Percentiles rank a stretch among this genome's conserved stretches.
These are phyloP conservation scores for Przewalskia tangutica DNA, from an alignment of 257 asterid genomes.

Conservation along the genomic window DNA sequence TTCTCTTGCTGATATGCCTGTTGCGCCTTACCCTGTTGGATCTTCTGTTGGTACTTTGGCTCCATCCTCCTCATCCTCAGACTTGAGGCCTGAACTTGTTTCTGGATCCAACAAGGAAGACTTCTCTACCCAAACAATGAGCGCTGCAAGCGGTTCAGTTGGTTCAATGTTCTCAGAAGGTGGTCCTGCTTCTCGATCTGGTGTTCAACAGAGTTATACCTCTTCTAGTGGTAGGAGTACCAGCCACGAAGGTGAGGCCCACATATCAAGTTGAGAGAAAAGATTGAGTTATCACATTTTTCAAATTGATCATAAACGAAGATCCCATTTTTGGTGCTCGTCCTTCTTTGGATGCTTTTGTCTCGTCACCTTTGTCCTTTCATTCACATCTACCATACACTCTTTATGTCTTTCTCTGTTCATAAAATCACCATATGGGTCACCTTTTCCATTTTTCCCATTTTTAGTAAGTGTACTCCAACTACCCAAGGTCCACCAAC, in stretches of 20 bases:
- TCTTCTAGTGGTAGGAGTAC: conserved; percentile 17
- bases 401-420: conserved; percentile 22
- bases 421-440: neutral
- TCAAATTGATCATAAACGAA: conserved; percentile 1
- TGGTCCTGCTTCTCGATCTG: conserved; percentile 26
- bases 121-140: conserved; percentile 29
- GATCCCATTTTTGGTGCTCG: conserved; percentile 25
- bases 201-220: conserved; percentile 22
- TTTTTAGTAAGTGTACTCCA: conserved; percentile 24
- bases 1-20: conserved; percentile 57
- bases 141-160: conserved; percentile 28
- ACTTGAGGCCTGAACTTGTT: conserved; percentile 35
- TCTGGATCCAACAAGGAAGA: conserved; percentile 27
- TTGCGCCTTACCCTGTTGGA: conserved; percentile 61
- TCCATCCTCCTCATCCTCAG: conserved; percentile 49
- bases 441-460: neutral
- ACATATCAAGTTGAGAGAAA: conserved; percentile 36
- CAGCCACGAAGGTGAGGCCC: conserved; percentile 35
- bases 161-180: conserved; percentile 40
- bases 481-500: conserved; percentile 6
- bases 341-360: conserved; percentile 16
- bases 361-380: conserved; percentile 21
- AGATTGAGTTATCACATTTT: conserved; percentile 1
- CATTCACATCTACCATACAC: conserved; percentile 15
- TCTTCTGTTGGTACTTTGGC: conserved; percentile 41